A percentile compares a stretch with the other conserved stretches of the same genome.
Evolutionary conservation across 2,329 filamentous ascomycete species (phyloP).

Genomic region (Didymella keratinophila): DNA sequence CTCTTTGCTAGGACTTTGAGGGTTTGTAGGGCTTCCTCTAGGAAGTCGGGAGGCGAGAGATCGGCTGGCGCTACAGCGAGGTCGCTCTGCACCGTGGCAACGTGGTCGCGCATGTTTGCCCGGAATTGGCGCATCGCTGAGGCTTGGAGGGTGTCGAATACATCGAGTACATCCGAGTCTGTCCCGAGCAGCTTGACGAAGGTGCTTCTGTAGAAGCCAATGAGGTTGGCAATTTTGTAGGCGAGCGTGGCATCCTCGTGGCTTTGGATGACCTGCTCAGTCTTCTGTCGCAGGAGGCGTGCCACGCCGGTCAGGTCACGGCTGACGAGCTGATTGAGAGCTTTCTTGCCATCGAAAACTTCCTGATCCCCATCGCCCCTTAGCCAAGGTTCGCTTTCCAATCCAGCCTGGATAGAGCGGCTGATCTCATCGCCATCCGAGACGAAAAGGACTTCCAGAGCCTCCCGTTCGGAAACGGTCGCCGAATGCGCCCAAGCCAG

Average conservation of each 20-base stretch:
- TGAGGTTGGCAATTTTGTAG: slow-evolving; percentile 88
- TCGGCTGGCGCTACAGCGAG: slow-evolving; percentile 75
- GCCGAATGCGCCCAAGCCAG: slow-evolving; percentile 95
- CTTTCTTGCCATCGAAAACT: slow-evolving; percentile 80
- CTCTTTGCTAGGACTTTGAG: slow-evolving; percentile 82
- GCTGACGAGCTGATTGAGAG: slow-evolving; percentile 85
- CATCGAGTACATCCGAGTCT: slow-evolving; percentile 72
- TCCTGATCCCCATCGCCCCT: slow-evolving; percentile 61
- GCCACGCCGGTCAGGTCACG: slow-evolving; percentile 83
- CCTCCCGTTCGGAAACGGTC: slow-evolving; percentile 91
- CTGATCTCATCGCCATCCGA: slow-evolving; percentile 89
- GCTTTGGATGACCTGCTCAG: slow-evolving; percentile 90
- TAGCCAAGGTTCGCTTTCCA: slow-evolving; percentile 85
- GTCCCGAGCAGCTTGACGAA: slow-evolving; percentile 80
- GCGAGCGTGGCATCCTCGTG: slow-evolving; percentile 89
- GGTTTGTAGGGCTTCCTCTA: slow-evolving; percentile 80
- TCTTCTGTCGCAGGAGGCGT: slow-evolving; percentile 83
- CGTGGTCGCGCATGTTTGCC: slow-evolving; percentile 79
- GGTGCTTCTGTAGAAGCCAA: slow-evolving; percentile 87
- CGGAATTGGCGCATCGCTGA: slow-evolving; percentile 85
- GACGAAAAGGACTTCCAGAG: slow-evolving; percentile 88
- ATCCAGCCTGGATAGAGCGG: slow-evolving; percentile 78
- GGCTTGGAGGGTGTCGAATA: slow-evolving; percentile 72
- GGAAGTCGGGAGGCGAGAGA: slow-evolving; percentile 78
- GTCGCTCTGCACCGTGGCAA: slow-evolving; percentile 76